A percentile compares a stretch with the other conserved stretches of the same genome.
Conservation (phyloP, 2,329 filamentous ascomycete species). For the Neoascochyta sp. region DNA sequence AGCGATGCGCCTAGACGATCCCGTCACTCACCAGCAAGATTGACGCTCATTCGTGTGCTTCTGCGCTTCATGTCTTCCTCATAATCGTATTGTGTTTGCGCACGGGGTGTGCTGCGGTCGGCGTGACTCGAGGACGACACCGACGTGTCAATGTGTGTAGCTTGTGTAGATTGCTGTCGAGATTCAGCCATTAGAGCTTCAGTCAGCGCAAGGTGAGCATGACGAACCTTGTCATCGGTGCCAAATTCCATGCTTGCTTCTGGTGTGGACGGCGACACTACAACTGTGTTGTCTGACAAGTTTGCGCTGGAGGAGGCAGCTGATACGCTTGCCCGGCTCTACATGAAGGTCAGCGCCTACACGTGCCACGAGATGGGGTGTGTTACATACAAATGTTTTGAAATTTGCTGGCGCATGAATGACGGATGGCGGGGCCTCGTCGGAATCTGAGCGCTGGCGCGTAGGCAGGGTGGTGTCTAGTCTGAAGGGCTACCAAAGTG, state of each 20-base stretch:
- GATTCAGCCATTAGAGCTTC: conserved; percentile 24
- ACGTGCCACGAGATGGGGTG: conserved; percentile 24
- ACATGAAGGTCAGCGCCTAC: conserved; percentile 27
- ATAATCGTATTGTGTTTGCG: conserved; percentile 76
- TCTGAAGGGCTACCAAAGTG: conserved; percentile 36
- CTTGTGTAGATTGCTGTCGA: conserved; percentile 47
- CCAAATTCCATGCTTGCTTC: conserved; percentile 39
- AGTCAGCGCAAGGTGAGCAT: conserved; percentile 18
- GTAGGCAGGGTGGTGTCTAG: conserved; percentile 46
- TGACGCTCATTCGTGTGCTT: conserved; percentile 62
- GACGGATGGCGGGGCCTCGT: conserved; percentile 80
- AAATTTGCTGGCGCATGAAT: conserved; percentile 88
- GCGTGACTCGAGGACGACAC: conserved; percentile 46
- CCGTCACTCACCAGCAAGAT: conserved; percentile 64
- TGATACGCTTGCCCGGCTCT: conserved; percentile 31
- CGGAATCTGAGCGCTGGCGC: conserved; percentile 51
- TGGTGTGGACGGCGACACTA: conserved; percentile 37
- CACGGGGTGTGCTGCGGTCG: conserved; percentile 74
- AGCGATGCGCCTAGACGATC: conserved; percentile 2
- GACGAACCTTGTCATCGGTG: conserved; percentile 36
- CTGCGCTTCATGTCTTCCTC: conserved; percentile 53
- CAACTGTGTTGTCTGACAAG: conserved; percentile 35
- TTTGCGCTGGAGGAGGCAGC: conserved; percentile 29
- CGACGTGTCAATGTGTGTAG: conserved; percentile 72
- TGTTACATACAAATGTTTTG: conserved; percentile 63